Percentiles rank a stretch among this genome's conserved stretches.
Conservation (phyloP, 129 eudicot genomes). For the Arctium minus region DNA sequence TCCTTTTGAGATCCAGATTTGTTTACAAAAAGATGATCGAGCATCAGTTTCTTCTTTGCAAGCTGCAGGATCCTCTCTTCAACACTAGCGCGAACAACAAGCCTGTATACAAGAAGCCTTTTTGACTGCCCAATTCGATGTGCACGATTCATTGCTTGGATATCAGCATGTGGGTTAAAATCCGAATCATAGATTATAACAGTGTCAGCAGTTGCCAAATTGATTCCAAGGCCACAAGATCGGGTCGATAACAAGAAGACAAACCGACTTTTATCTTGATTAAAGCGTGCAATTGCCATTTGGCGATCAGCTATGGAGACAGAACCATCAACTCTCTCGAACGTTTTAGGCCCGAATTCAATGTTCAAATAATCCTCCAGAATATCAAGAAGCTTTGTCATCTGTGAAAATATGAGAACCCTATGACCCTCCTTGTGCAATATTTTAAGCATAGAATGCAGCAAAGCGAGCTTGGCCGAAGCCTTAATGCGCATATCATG, state of each 20-base stretch:
- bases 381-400: slow-evolving; percentile 95
- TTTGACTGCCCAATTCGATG: slow-evolving; percentile 95
- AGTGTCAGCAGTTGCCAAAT: slow-evolving; percentile 95
- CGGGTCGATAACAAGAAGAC: slow-evolving; percentile 87
- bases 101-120: slow-evolving; percentile 86
- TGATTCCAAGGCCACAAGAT: slow-evolving; percentile 96
- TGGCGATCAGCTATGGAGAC: slow-evolving; percentile 94
- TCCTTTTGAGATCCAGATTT: slow-evolving; percentile 94
- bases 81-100: slow-evolving; percentile 96
- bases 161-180: slow-evolving; percentile 96
- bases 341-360: slow-evolving; percentile 85
- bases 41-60: slow-evolving; percentile 94
- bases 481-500: slow-evolving; percentile 98
- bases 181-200: slow-evolving; percentile 97
- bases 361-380: slow-evolving; percentile 83
- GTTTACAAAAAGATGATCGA: slow-evolving; percentile 91
- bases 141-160: slow-evolving; percentile 98
- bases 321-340: slow-evolving; percentile 97
- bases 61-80: slow-evolving; percentile 97
- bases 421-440: slow-evolving; percentile 80
- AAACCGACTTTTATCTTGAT: slow-evolving; percentile 87
- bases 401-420: slow-evolving; percentile 91
- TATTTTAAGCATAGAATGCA: slow-evolving; percentile 87
- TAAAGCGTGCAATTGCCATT: slow-evolving; percentile 82
- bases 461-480: slow-evolving; percentile 76